Evolutionary conservation across 2,329 filamentous ascomycete species (phyloP).

Genomic region (Aureobasidium namibiae): DNA sequence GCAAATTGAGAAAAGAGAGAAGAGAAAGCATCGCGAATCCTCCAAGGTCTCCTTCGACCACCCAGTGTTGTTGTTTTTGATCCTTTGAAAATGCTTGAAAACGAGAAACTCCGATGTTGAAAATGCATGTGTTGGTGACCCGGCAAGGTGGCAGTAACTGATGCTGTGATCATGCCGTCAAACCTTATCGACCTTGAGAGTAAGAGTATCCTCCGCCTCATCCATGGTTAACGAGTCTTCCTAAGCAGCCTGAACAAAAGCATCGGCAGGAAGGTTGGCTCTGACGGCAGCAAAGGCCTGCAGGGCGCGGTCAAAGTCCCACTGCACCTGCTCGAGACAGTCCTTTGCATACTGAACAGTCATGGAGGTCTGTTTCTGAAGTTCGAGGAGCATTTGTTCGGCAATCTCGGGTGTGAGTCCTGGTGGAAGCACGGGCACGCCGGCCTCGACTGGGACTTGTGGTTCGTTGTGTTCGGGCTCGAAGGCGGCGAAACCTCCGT

Average conservation of each 20-base stretch:
- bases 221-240: neutral
- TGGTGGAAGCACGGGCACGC: slow-evolving; percentile 19
- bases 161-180: neutral
- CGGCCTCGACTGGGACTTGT: slow-evolving; percentile 15
- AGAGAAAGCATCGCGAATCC: neutral
- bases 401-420: slow-evolving; percentile 25
- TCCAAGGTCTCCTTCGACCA: neutral
- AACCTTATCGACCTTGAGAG: neutral
- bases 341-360: slow-evolving; percentile 68
- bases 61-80: slow-evolving; percentile 2
- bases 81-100: slow-evolving; percentile 7
- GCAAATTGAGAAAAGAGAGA: neutral
- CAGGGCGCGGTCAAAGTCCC: slow-evolving; percentile 71
- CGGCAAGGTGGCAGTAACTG: neutral
- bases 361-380: slow-evolving; percentile 73
- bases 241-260: slow-evolving; percentile 24
- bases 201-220: neutral
- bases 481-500: slow-evolving; percentile 49
- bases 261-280: slow-evolving; percentile 40
- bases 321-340: slow-evolving; percentile 70
- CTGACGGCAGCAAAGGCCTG: slow-evolving; percentile 67
- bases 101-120: neutral
- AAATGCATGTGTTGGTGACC: neutral
- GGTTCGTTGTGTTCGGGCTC: slow-evolving; percentile 31
- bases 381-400: slow-evolving; percentile 56